These are phyloP conservation scores for Eremochloa ophiuroides DNA, from an alignment of 176 grass and related monocot genomes.

Conservation along the genomic window DNA sequence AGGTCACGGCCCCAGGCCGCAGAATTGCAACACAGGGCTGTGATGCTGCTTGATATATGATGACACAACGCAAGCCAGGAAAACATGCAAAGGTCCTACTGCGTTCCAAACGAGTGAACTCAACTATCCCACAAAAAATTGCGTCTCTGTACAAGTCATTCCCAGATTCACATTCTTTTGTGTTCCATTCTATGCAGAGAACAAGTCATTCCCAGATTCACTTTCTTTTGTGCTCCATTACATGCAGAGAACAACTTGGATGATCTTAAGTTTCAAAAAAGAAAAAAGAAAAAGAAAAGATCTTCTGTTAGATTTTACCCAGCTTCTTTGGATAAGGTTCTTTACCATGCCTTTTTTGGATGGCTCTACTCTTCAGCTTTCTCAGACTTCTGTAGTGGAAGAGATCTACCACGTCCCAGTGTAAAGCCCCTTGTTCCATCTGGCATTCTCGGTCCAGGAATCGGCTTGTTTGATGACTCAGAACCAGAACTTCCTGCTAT, in stretches of 20 bases:
- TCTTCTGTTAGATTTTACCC: not conserved
- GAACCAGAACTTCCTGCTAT: slow-evolving; percentile 26
- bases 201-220: not conserved
- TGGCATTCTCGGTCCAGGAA: slow-evolving; percentile 82
- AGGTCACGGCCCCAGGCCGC: not conserved
- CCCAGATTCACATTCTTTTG: not conserved
- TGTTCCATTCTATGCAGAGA: not conserved
- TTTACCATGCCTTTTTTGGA: not conserved
- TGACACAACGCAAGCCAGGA: not conserved
- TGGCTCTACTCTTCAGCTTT: slow-evolving; percentile 33
- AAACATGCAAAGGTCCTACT: not conserved
- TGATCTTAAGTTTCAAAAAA: not conserved
- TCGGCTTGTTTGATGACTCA: slow-evolving; percentile 51
- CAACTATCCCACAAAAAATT: not conserved
- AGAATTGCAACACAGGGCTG: not conserved
- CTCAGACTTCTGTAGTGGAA: slow-evolving; percentile 11
- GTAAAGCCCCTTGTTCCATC: slow-evolving; percentile 80
- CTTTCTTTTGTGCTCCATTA: not conserved
- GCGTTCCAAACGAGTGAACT: not conserved
- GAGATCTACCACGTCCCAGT: slow-evolving; percentile 67
- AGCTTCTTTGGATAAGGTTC: not conserved
- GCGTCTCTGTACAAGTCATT: not conserved
- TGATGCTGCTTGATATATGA: not conserved
- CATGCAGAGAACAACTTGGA: not conserved
- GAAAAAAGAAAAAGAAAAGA: not conserved